phyloP scores from a whole-genome alignment of 2,329 filamentous ascomycete species.

The Talaromyces sp. region DNA sequence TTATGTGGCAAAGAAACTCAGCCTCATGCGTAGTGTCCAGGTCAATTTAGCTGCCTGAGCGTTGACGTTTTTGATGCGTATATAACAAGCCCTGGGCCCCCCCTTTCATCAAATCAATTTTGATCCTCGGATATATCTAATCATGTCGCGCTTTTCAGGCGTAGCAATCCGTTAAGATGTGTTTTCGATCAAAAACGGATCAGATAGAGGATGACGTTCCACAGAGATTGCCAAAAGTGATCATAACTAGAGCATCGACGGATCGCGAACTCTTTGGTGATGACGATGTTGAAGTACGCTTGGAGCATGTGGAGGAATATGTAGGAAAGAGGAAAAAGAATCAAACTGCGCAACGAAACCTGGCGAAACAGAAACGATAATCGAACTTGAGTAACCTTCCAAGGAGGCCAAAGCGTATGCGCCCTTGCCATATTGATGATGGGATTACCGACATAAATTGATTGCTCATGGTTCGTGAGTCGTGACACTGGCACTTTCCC shows the following conservation, averaged over 20 bases:
- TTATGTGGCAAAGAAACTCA: background rate
- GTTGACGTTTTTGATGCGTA: background rate
- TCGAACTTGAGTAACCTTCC: background rate
- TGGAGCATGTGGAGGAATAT: background rate
- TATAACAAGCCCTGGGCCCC: background rate
- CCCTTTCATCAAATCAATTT: background rate
- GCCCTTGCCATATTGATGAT: background rate
- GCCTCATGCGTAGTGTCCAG: background rate
- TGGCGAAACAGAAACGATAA: conserved; percentile 33
- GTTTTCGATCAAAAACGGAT: conserved; percentile 1
- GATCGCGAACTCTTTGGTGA: conserved; percentile 1
- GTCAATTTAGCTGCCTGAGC: background rate
- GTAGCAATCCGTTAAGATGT: background rate
- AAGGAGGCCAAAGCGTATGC: background rate
- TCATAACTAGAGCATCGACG: conserved; percentile 8
- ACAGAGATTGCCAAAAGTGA: background rate
- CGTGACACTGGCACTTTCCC: background rate
- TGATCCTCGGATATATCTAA: background rate
- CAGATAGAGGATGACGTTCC: background rate
- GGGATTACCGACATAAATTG: background rate
- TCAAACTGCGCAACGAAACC: background rate
- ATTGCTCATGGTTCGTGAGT: background rate
- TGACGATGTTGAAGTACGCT: background rate
- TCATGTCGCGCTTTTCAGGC: background rate
- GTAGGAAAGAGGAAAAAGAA: conserved; percentile 1